Percentiles rank a stretch among this genome's conserved stretches.
Evolutionary conservation across 1,284 basidiomycete species (phyloP).

Genomic region (Inonotus obliquus): DNA sequence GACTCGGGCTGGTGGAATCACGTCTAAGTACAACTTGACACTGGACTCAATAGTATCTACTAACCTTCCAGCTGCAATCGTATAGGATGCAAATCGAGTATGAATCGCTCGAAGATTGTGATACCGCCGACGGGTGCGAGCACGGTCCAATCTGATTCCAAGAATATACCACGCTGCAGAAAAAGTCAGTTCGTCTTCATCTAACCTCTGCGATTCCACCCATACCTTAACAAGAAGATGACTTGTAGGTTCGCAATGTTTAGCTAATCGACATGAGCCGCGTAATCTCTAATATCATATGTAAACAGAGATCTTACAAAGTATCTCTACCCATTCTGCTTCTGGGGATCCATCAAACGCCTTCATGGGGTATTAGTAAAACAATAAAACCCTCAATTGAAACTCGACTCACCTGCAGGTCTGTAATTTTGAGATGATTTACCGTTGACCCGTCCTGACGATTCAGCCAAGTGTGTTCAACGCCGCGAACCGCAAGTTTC

Average conservation of each 20-base stretch:
- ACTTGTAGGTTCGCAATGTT: constrained; percentile 54
- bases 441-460: constrained; percentile 87
- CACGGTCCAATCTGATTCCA: constrained; percentile 74
- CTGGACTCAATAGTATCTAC: not conserved
- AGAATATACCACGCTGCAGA: constrained; percentile 56
- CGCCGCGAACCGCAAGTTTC: constrained; percentile 80
- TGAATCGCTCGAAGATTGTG: constrained; percentile 82
- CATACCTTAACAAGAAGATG: constrained; percentile 65
- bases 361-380: constrained; percentile 23
- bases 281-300: too few species aligned
- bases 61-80: constrained; percentile 73
- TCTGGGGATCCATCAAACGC: constrained; percentile 87
- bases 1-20: constrained; percentile 45
- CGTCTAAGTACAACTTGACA: not conserved
- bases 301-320: constrained; percentile 50
- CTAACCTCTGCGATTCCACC: constrained; percentile 20
- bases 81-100: constrained; percentile 82
- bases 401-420: constrained; percentile 41
- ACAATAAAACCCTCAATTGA: not conserved
- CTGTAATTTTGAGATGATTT: constrained; percentile 73
- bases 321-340: constrained; percentile 86
- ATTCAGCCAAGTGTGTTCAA: constrained; percentile 82
- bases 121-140: constrained; percentile 94
- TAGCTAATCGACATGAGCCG: constrained; percentile 23
- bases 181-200: constrained; percentile 2